Evolutionary conservation across 139 green algal species (phyloP), one percentile per base, ranked within the genome.

Genomic region (Pleodorina starrii): DNA sequence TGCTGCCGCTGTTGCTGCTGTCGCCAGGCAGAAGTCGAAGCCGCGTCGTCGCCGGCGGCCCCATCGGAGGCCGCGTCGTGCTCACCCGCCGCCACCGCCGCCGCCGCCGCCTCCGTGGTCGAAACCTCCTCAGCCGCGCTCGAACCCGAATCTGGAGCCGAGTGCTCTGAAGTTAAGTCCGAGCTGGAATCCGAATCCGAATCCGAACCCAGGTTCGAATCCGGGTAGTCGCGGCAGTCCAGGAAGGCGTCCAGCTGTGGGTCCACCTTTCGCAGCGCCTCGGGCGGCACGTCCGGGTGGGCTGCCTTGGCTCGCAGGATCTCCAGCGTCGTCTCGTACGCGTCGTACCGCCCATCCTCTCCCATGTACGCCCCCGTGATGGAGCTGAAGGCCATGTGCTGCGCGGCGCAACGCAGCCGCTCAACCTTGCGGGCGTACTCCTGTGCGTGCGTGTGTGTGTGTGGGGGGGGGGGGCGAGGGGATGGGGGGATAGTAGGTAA

Each of bases 301-400:
- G 42, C 51, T 0, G 66, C 43, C 48, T 68, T 77, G 48, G 42
- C 84, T 14, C 77, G 66, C 69, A 92, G 78, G 9, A 92, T 72
- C 51, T 89, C 90, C 19, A 92, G 68, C n/a, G 57, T 72, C 3
- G 85, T 92, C 68, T 92, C 90, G 71, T 87, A 92, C 0, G 90
- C 90, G 86, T 92, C 90, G 42, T 77, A 92, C 11, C 54, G 66
- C 0, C 90, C 89, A 7, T 36, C 54, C 48, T 92, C 89, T 10
- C 89, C 89, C 81, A 87, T 75, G 82, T 54, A 84, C 27, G 54
- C 82, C 3, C 89, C 89, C 14, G 89, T 92, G 73, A 87, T 71
- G 46, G 50, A 76, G 73, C 42, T 76, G 54, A 77, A 92, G 17
- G 80, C 82, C 36, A 92, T 68, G 69, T 92, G 89, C 89, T 92